Evolutionary conservation across 2,329 filamentous ascomycete genomes (phyloP).

Genomic region (Colletotrichum spaethianum): DNA sequence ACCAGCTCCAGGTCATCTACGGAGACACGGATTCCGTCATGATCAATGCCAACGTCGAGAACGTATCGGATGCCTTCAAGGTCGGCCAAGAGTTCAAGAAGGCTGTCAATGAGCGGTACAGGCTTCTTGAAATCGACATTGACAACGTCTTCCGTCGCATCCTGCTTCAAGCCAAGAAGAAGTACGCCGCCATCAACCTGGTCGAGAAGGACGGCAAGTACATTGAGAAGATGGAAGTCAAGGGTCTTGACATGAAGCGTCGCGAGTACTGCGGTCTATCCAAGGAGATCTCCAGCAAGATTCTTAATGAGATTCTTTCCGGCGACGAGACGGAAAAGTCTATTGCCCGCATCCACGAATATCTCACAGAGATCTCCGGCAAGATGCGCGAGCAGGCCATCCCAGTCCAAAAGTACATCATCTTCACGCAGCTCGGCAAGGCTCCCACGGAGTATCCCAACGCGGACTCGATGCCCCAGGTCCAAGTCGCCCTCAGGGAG

Average conservation of each 20-base stretch:
- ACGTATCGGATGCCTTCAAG: slow-evolving; percentile 88
- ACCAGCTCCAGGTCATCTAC: slow-evolving; percentile 94
- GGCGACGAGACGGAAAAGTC: slow-evolving; percentile 93
- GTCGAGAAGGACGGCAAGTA: slow-evolving; percentile 91
- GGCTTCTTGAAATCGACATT: slow-evolving; percentile 95
- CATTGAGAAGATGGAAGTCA: slow-evolving; percentile 95
- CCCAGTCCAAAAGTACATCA: slow-evolving; percentile 90
- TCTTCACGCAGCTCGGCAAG: slow-evolving; percentile 98
- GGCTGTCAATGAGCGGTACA: slow-evolving; percentile 94
- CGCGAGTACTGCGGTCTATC: slow-evolving; percentile 97
- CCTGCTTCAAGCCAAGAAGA: slow-evolving; percentile 97
- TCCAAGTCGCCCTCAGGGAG: slow-evolving; percentile 93
- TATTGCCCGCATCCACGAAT: slow-evolving; percentile 92
- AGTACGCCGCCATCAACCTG: slow-evolving; percentile 97
- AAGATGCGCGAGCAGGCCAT: slow-evolving; percentile 89
- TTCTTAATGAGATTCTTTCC: slow-evolving; percentile 95
- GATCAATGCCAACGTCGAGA: slow-evolving; percentile 99
- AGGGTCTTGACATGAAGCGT: slow-evolving; percentile 97
- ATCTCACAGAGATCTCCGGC: slow-evolving; percentile 84
- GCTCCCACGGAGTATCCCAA: slow-evolving; percentile 94
- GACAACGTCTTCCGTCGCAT: slow-evolving; percentile 97
- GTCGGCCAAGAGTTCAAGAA: slow-evolving; percentile 96
- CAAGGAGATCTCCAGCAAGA: slow-evolving; percentile 91
- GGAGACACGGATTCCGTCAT: slow-evolving; percentile 99
- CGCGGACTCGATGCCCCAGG: slow-evolving; percentile 94